Base-by-base conservation (phyloP, 352 stramenopile species). In the Achlya hypogyna region DNA sequence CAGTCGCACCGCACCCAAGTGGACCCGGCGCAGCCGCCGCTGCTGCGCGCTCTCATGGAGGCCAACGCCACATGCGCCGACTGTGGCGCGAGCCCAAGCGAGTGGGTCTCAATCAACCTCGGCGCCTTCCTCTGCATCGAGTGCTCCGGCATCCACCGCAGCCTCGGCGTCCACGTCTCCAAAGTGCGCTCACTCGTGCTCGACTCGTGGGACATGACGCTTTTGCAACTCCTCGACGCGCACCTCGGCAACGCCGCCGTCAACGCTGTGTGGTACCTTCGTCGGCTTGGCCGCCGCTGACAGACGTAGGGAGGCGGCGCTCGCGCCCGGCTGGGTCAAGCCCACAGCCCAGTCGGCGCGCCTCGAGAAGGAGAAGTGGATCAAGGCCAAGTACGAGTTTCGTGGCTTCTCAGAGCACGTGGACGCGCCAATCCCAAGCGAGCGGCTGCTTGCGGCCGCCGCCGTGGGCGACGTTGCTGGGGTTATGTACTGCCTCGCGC, bases 61-160 rank as follows among this genome's bases (percentile, higher is more conserved):
- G 71, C 56, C n/a, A 95, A 91, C 56, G 68, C 72, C 2, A 68
- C 56, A 34, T 95, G 86, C 52, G 79, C 83, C 0, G 86, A 95
- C 53, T 95, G 86, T 64, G 78, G 81, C 53, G 78, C 86, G 40
- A 73, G 75, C 14, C 86, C 88, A 5, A 82, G 95, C 0, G 93
- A 98, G 63, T 98, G 96, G 96, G 94, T 97, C 34, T 98, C 88
- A 31, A 89, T 98, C 63, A 99, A 98, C 75, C 86, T 98, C 52
- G 95, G 96, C 14, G 89, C 96, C 52, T 77, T 98, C 25, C 72
- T 99, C 35, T 99, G 96, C 71, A 98, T 99, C 69, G 88, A 98
- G 71, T 99, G 96, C 72, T 97, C 87, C 40, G 96, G 94, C 18
- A 98, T 99, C 40, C 96, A 99, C 69, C 84, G 96, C 42, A 97